A percentile compares a stretch with the other conserved stretches of the same genome.
Conservation (phyloP, 2,329 filamentous ascomycete species). For the Hypomyces rosellus region DNA sequence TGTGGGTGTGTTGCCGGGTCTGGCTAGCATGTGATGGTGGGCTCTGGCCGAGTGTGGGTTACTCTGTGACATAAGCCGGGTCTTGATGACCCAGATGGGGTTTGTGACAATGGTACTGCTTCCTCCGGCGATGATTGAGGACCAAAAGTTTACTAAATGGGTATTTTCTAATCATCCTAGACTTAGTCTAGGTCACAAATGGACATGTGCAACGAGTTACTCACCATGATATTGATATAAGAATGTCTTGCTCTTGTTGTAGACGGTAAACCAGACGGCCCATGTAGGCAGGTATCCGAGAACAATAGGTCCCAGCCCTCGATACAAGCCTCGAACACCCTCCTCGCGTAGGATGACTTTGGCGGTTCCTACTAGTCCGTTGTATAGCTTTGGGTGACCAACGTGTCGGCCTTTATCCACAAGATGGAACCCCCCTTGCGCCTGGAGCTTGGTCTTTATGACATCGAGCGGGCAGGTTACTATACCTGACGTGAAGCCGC, state of each 20-base stretch:
- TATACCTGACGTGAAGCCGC: slow-evolving; percentile 86
- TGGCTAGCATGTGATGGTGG: slow-evolving; percentile 40
- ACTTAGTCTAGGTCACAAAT: not conserved
- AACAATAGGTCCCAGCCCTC: slow-evolving; percentile 89
- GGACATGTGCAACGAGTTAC: slow-evolving; percentile 16
- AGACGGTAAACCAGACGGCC: slow-evolving; percentile 97
- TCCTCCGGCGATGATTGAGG: slow-evolving; percentile 82
- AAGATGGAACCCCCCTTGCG: slow-evolving; percentile 74
- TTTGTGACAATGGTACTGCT: slow-evolving; percentile 94
- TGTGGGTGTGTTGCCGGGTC: slow-evolving; percentile 48
- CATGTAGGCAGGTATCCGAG: slow-evolving; percentile 94
- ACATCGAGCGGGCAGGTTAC: slow-evolving; percentile 97
- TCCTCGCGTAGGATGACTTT: slow-evolving; percentile 81
- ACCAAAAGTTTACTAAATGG: slow-evolving; percentile 76
- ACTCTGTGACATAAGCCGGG: slow-evolving; percentile 92
- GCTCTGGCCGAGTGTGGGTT: slow-evolving; percentile 37
- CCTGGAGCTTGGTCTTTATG: slow-evolving; percentile 97
- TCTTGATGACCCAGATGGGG: slow-evolving; percentile 99
- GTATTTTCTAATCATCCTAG: slow-evolving; percentile 53
- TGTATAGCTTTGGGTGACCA: slow-evolving; percentile 60
- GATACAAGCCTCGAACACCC: slow-evolving; percentile 83
- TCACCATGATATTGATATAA: slow-evolving; percentile 61
- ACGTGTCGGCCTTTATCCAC: slow-evolving; percentile 43
- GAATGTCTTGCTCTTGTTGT: slow-evolving; percentile 78
- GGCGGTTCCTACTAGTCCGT: slow-evolving; percentile 80